Evolutionary conservation across 768 basidiomycete genomes (phyloP), one percentile per base, ranked within the genome.

Genomic region (Xerocomellus dryophilus): DNA sequence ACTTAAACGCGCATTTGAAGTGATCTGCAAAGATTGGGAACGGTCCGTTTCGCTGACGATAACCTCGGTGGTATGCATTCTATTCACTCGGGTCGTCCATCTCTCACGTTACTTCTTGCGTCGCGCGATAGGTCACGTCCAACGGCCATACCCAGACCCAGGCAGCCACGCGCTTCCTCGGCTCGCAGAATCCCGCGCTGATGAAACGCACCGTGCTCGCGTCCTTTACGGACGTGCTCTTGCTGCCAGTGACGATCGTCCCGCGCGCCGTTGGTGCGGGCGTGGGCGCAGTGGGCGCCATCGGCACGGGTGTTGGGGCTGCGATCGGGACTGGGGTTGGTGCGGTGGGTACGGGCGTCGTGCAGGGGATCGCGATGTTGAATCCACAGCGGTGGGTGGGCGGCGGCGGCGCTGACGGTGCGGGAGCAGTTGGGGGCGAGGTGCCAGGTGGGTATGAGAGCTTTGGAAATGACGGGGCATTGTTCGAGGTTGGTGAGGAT

Each of bases 161-260:
- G 23, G 35, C 41, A 32, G 12, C 45, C 23, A 72, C 83, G 11
- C 85, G 88, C 39, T 96, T 98, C 72, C 78, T 97, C 3, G 76
- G 78, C 18, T 88, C 93, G 1, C 81, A 87, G 48, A 96, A 98
- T 63, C 96, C 96, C 0, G 93, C 93, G 1, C 83, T 84, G 57
- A 83, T 95, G 54, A 99, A 99, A 65, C 85, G 92, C 39, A 97
- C 89, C 61, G 90, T 98, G 8, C 79, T 98, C 1, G 88, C 93
- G 0, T 90, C 93, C 0, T 98, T 99, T 70, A 90, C 90, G 3
- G 86, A 90, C 56, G 81, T 93, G 2, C 83, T 99, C 7, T 75
- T 98, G 0, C 76, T 98, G 0, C 96, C 97, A 0, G 97, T 99
- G 17, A 97, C 95, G 2, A 96, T 98, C 67, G 94, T 98, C 2